Evolutionary conservation across 192 early-diverging fungal species (phyloP), one percentile per base, ranked within the genome.

Genomic region (Paraglomus brasilianum): DNA sequence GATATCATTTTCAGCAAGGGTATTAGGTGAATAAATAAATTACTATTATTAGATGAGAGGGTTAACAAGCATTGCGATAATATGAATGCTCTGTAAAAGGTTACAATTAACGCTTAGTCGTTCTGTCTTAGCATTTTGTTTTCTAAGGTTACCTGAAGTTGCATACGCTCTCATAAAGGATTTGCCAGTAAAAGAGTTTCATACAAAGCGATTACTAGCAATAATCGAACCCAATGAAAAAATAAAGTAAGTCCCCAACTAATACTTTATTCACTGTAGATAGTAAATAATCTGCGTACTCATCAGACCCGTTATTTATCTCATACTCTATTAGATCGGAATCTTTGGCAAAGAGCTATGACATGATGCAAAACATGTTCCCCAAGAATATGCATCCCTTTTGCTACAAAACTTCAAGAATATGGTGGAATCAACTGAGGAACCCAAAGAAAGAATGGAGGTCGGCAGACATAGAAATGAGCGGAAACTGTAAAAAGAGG

Each of bases 141-240:
- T 83, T 61, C 75, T 83, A 46, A 80, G 79, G 56, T 66, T 83
- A 4, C 81, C 81, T 22, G 74, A 74, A n/a, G 75, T 80, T n/a
- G 77, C 78, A 3, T 77, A 74, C 51, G 74, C 75, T 6, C 50
- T 80, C 45, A 64, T 80, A 2, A 74, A 81, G 58, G 74, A 75
- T 9, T 72, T 83, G 5, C 80, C 82, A 1, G 71, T 75, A 15
- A 75, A 74, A 30, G 70, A 75, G 41, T 76, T 73, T 0, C 76
- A 80, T 55, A 74, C 76, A 42, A 74, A 68, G 13, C 70, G 78
- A 7, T 76, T 80, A 72, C 57, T 74, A 11, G 76, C 74, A 24
- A 75, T 73, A 11, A 74, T 74, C 52, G 60, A 71, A 19, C 61
- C 73, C 39, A 24, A 53, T 30, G 72, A 60, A 41, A 52, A 67